Evolutionary conservation across 2,329 filamentous ascomycete genomes (phyloP), one percentile per base, ranked within the genome.

Genomic region (Paraphoma chrysanthemicola): DNA sequence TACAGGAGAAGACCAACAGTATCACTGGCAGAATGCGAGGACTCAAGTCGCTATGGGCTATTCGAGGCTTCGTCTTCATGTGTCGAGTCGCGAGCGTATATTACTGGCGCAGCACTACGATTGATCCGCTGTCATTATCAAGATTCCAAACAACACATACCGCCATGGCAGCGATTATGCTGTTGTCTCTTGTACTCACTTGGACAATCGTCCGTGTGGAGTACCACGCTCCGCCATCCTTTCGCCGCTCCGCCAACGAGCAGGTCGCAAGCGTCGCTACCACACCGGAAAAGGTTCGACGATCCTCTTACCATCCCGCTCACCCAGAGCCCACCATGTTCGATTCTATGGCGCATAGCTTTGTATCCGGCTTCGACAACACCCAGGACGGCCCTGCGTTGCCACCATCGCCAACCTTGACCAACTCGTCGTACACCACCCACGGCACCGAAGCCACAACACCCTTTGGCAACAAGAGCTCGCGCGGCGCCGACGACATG

Each of bases 11-110:
- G 86, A 52, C 89, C 84, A 70, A 85, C 81, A 29, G 82, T 78
- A 59, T 87, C 85, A 66, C 70, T 2, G 72, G 71, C 14, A 66
- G 71, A 54, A 80, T 91, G 31, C 71, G 82, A 3, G 88, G 88
- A 0, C 82, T 91, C 11, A 78, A 80, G 3, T 82, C 86, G 49
- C 90, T 90, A 82, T 91, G 91, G 69, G 81, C 81, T 1, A 84
- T 89, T 58, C 90, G 93, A 67, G 70, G 82, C 1, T 70, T 89
- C 31, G 81, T 88, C 18, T 69, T 91, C 10, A 69, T 82, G 6
- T 75, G 88, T 10, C 83, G 90, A 38, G 74, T 82, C 42, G 66
- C 83, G 10, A 73, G 71, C 12, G 67, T 72, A 48, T 73, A 67
- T 54, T 71, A 67, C 29, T 64, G 78, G 45, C 67, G 66, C 5